Conservation (phyloP, 345 rosid genomes). For the Rhizophora apiculata region DNA sequence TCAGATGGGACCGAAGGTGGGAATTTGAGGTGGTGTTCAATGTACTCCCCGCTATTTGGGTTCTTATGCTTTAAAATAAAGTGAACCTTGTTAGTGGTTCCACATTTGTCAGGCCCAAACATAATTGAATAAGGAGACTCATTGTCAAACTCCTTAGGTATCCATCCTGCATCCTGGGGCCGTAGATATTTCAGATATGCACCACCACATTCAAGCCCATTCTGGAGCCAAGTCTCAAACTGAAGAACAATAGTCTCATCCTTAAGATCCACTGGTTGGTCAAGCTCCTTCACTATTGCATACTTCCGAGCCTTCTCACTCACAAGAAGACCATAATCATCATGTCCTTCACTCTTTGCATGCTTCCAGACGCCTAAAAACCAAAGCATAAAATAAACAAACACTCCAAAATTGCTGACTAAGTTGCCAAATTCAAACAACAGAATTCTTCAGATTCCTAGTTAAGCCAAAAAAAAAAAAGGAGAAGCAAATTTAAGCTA, state of each 20-base stretch:
- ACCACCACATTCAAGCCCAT: constrained; percentile 90
- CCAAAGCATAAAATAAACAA: constrained; percentile 11
- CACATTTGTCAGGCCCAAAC: constrained; percentile 95
- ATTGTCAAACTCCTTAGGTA: constrained; percentile 52
- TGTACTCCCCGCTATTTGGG: constrained; percentile 74
- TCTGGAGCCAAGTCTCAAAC: constrained; percentile 70
- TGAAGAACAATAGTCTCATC: constrained; percentile 71
- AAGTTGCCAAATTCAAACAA: background rate
- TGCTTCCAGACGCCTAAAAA: constrained; percentile 75
- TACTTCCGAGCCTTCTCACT: constrained; percentile 75
- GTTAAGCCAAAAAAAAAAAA: no score
- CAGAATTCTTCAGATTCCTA: background rate
- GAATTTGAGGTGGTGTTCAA: constrained; percentile 76
- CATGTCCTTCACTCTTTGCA: constrained; percentile 77
- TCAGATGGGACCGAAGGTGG: constrained; percentile 81
- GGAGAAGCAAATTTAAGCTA: no score
- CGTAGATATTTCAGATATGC: constrained; percentile 76
- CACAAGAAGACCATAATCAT: constrained; percentile 82
- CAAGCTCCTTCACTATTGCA: constrained; percentile 73
- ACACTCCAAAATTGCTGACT: background rate
- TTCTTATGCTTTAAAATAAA: constrained; percentile 88
- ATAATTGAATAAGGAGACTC: constrained; percentile 82
- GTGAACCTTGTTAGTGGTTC: constrained; percentile 87
- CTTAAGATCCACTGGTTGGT: constrained; percentile 54
- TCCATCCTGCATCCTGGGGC: constrained; percentile 81